Percentiles rank a stretch among this genome's conserved stretches.
These are phyloP conservation scores for Phytophthora capsici DNA, from an alignment of 352 stramenopile species.

Conservation along the genomic window DNA sequence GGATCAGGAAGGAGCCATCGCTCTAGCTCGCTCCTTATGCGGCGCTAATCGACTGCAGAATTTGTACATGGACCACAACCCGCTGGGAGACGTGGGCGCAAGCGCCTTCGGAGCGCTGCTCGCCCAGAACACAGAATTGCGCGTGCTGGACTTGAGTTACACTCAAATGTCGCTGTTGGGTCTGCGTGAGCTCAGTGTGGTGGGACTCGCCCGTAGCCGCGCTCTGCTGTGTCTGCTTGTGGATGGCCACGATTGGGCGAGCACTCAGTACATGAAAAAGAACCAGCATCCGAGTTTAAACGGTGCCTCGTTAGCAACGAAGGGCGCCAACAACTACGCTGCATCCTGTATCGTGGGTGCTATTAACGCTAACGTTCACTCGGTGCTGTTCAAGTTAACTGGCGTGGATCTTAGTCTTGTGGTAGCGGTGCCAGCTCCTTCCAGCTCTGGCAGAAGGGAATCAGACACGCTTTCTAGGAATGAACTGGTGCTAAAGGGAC, in stretches of 20 bases:
- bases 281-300: slow-evolving; percentile 55
- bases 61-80: slow-evolving; percentile 87
- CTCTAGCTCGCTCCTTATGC: slow-evolving; percentile 73
- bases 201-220: slow-evolving; percentile 63
- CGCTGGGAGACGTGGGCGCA: slow-evolving; percentile 75
- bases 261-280: slow-evolving; percentile 87
- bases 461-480: slow-evolving; percentile 60
- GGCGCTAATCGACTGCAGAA: slow-evolving; percentile 66
- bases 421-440: slow-evolving; percentile 32
- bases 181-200: slow-evolving; percentile 69
- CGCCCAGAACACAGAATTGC: slow-evolving; percentile 72
- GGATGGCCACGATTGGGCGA: slow-evolving; percentile 85
- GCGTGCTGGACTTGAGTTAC: slow-evolving; percentile 84
- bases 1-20: slow-evolving; percentile 68
- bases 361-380: slow-evolving; percentile 71
- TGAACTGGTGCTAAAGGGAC: slow-evolving; percentile 58
- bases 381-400: slow-evolving; percentile 79
- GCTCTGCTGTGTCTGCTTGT: slow-evolving; percentile 76
- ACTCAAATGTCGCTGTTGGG: slow-evolving; percentile 81
- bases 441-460: slow-evolving; percentile 31
- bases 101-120: slow-evolving; percentile 73
- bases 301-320: slow-evolving; percentile 65
- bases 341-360: slow-evolving; percentile 77
- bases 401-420: slow-evolving; percentile 73
- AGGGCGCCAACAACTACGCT: slow-evolving; percentile 75